Conservation (phyloP, 2,329 filamentous ascomycete genomes). For the Phaeomoniella chlamydospora region DNA sequence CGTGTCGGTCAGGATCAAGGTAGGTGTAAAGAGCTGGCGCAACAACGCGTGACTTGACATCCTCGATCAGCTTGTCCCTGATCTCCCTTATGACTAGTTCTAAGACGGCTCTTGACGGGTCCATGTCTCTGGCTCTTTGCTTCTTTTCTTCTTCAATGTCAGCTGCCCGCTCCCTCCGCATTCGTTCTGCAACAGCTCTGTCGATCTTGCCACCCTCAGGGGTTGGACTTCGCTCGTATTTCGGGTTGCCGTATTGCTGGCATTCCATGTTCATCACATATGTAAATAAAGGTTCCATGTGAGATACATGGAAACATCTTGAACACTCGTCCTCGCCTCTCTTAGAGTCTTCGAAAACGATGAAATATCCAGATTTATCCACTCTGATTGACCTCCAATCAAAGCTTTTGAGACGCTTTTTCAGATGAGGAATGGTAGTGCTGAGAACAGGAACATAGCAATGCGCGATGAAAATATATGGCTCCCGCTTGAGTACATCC, state of each 20-base stretch:
- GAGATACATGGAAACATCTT: slow-evolving; percentile 62
- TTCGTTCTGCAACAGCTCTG: slow-evolving; percentile 21
- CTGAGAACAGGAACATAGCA: slow-evolving; percentile 74
- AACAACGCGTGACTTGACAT: slow-evolving; percentile 78
- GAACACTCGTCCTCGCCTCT: slow-evolving; percentile 67
- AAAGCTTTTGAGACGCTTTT: slow-evolving; percentile 74
- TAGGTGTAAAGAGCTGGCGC: slow-evolving; percentile 67
- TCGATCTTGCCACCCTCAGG: slow-evolving; percentile 24
- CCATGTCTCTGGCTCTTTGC: slow-evolving; percentile 71
- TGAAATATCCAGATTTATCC: slow-evolving; percentile 78
- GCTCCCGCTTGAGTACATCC: slow-evolving; percentile 57
- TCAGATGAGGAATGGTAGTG: slow-evolving; percentile 77
- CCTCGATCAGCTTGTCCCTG: slow-evolving; percentile 71
- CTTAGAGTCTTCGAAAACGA: slow-evolving; percentile 71
- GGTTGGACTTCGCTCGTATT: slow-evolving; percentile 38
- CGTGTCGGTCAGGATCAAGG: slow-evolving; percentile 69
- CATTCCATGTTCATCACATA: slow-evolving; percentile 88
- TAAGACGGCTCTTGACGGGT: slow-evolving; percentile 76
- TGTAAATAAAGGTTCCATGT: slow-evolving; percentile 77
- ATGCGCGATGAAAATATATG: slow-evolving; percentile 83
- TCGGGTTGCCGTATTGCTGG: slow-evolving; percentile 51
- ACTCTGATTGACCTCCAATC: slow-evolving; percentile 67
- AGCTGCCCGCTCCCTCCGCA: slow-evolving; percentile 58
- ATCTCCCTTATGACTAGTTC: slow-evolving; percentile 68
- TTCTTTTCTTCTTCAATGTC: slow-evolving; percentile 85